phyloP scores from a whole-genome alignment of 2,329 filamentous ascomycete genomes.

The Furcasterigmium furcatum region DNA sequence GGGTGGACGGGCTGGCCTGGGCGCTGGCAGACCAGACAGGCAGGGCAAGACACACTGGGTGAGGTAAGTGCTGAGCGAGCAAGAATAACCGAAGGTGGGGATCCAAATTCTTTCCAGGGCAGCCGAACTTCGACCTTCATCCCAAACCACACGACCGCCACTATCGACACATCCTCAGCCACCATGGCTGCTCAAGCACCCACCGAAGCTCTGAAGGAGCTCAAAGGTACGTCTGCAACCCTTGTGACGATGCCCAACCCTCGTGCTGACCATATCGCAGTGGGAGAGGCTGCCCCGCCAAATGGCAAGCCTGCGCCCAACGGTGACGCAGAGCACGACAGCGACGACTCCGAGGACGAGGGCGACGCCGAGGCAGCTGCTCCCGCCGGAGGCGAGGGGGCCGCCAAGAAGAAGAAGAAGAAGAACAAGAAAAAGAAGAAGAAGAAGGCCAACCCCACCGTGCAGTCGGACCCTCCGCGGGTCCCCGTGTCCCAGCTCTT shows the following conservation, averaged over 20 bases:
- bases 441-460: conserved; percentile 62
- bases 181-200: conserved; percentile 41
- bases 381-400: conserved; percentile 26
- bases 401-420: conserved; percentile 74
- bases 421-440: conserved; percentile 77
- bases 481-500: conserved; percentile 73
- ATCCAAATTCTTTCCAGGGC: conserved; percentile 10
- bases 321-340: conserved; percentile 34
- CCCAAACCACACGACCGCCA: background rate
- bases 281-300: conserved; percentile 33
- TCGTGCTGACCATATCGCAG: conserved; percentile 17
- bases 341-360: conserved; percentile 51
- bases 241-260: conserved; percentile 6
- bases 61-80: no score
- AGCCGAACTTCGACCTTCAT: conserved; percentile 6
- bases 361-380: conserved; percentile 29
- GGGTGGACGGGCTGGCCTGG: no score
- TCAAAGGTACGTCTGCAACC: conserved; percentile 28
- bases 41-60: no score
- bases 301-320: conserved; percentile 35
- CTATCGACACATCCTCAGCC: conserved; percentile 8
- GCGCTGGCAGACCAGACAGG: no score
- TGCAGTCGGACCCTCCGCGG: conserved; percentile 74
- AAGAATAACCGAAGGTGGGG: conserved; percentile 6
- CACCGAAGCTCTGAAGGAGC: conserved; percentile 40